phyloP scores from a whole-genome alignment of 768 basidiomycete species.

The Termitomyces sp. region DNA sequence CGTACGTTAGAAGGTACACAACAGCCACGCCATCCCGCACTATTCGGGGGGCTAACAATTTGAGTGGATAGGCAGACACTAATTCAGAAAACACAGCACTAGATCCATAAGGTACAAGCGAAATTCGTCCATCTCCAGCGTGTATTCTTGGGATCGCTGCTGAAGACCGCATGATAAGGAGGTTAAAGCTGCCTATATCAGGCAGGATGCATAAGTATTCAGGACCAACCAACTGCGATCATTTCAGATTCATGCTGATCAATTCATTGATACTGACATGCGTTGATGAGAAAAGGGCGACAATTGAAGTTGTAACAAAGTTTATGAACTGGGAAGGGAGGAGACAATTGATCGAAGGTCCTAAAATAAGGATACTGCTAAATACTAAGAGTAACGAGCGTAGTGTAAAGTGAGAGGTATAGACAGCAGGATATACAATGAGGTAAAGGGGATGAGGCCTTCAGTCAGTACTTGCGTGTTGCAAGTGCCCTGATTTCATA shows the following conservation, averaged over 20 bases:
- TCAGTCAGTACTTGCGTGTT: conserved; percentile 67
- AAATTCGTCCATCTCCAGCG: conserved; percentile 54
- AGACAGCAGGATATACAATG: conserved; percentile 2
- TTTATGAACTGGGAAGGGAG: neutral
- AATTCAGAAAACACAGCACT: conserved; percentile 66
- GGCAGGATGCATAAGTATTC: neutral
- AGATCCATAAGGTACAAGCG: conserved; percentile 44
- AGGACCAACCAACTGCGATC: neutral
- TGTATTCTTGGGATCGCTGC: conserved; percentile 22
- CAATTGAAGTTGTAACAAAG: no score
- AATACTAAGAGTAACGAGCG: conserved; percentile 10
- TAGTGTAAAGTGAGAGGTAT: conserved; percentile 8
- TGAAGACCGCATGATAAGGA: conserved; percentile 8
- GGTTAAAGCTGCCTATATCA: neutral
- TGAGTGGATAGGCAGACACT: conserved; percentile 80
- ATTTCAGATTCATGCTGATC: neutral
- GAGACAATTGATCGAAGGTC: conserved; percentile 15
- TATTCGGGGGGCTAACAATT: conserved; percentile 72
- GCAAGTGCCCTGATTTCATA: conserved; percentile 83
- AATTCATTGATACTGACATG: neutral
- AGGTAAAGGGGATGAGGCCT: conserved; percentile 8
- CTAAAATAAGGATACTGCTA: conserved; percentile 16
- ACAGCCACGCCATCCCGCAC: conserved; percentile 47
- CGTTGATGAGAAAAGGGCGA: neutral
- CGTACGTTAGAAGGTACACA: conserved; percentile 81